phyloP scores from a whole-genome alignment of 164 flowering plant species.

The Aristolochia contorta region DNA sequence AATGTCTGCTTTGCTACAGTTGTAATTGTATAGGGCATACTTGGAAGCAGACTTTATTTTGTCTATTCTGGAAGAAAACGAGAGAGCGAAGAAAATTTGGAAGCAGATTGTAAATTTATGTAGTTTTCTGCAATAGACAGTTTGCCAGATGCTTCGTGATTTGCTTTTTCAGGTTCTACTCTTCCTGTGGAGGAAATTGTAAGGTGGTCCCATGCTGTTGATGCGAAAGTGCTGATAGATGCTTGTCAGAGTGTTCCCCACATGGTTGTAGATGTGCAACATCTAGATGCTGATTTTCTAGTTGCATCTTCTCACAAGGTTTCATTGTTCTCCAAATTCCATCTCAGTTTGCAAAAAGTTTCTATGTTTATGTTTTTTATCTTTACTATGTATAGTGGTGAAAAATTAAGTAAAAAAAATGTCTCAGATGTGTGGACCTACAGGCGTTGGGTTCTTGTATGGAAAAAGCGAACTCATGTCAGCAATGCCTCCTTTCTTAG shows the following conservation, averaged over 20 bases:
- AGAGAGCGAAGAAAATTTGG: too few species aligned
- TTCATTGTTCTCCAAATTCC: neutral
- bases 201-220: slow-evolving; percentile 72
- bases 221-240: slow-evolving; percentile 91
- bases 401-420: slow-evolving; percentile 38
- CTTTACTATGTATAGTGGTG: slow-evolving; percentile 17
- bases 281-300: slow-evolving; percentile 77
- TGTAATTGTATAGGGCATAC: neutral
- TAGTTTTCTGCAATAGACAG: neutral
- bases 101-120: neutral
- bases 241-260: slow-evolving; percentile 99
- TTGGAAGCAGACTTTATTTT: too few species aligned
- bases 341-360: neutral
- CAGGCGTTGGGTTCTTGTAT: slow-evolving; percentile 96
- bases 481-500: slow-evolving; percentile 88
- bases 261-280: slow-evolving; percentile 85
- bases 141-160: neutral
- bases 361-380: neutral
- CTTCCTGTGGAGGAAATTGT: slow-evolving; percentile 77
- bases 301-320: slow-evolving; percentile 99
- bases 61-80: too few species aligned
- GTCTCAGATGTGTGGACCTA: slow-evolving; percentile 99
- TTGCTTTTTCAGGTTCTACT: slow-evolving; percentile 44
- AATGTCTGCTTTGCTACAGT: neutral
- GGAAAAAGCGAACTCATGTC: slow-evolving; percentile 66